Evolutionary conservation across 2,329 filamentous ascomycete genomes (phyloP).

Genomic region (Trichoderma semiorbis): DNA sequence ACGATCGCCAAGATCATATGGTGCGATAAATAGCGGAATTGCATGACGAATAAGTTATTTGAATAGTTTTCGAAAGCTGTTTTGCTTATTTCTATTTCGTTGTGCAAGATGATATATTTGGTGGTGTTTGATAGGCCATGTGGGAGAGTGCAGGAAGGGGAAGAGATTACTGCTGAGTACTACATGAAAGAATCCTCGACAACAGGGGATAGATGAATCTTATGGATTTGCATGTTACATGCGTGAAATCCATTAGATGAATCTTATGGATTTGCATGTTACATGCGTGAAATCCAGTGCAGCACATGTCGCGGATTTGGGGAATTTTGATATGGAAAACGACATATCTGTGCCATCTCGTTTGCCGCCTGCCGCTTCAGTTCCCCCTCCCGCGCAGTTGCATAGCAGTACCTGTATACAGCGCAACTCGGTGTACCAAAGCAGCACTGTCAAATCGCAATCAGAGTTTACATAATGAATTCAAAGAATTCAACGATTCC

Average conservation of each 20-base stretch:
- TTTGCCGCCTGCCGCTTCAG: not conserved
- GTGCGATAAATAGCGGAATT: not conserved
- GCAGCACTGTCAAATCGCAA: not conserved
- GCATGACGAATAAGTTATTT: not conserved
- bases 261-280: not conserved
- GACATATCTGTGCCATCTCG: not conserved
- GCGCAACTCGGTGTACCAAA: not conserved
- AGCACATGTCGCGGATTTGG: not conserved
- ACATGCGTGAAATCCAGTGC: not conserved
- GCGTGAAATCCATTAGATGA: not conserved
- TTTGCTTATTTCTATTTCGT: not conserved
- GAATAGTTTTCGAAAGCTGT: not conserved
- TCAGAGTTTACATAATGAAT: not conserved
- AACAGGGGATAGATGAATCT: not conserved
- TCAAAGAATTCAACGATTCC: not conserved
- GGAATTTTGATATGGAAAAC: not conserved
- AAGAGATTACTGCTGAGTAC: not conserved
- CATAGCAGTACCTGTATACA: not conserved
- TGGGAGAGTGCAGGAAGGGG: not conserved
- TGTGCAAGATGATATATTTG: not conserved
- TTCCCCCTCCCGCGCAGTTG: not conserved
- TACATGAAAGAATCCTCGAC: not conserved
- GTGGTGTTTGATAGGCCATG: not conserved
- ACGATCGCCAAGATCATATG: not conserved
- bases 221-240: not conserved